These are phyloP conservation scores for Russula earlei DNA, from an alignment of 768 basidiomycete genomes.

Conservation along the genomic window DNA sequence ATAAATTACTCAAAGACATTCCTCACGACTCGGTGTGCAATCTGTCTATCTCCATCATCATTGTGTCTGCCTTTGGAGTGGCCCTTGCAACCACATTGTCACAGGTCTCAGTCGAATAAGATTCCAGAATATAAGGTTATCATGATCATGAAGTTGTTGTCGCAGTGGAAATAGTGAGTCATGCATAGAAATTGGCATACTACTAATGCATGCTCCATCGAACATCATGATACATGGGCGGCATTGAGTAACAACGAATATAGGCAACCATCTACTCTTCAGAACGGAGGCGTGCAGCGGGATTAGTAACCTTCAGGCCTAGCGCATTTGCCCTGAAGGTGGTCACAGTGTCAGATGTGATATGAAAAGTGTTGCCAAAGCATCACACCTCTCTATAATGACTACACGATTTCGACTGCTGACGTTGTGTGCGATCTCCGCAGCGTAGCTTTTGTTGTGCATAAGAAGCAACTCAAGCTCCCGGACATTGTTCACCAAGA, in stretches of 20 bases:
- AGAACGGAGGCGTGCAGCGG: constrained; percentile 85
- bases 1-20: no score
- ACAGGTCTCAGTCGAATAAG: no score
- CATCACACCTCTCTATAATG: constrained; percentile 71
- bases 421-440: constrained; percentile 94
- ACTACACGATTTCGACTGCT: constrained; percentile 89
- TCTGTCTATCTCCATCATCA: no score
- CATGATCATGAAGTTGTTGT: constrained; percentile 45
- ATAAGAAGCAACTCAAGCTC: constrained; percentile 93
- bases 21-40: no score
- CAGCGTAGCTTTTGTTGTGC: constrained; percentile 96
- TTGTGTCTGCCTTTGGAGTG: no score
- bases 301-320: constrained; percentile 90
- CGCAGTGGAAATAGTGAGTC: not conserved
- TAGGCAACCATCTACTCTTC: constrained; percentile 62
- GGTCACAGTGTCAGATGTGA: not conserved
- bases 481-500: constrained; percentile 87
- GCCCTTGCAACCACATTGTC: no score
- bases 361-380: not conserved
- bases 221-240: constrained; percentile 41
- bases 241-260: constrained; percentile 32
- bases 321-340: constrained; percentile 64
- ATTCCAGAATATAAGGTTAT: constrained; percentile 38
- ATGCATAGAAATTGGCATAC: not conserved
- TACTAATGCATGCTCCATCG: constrained; percentile 22